phyloP scores from a whole-genome alignment of 495 filamentous ascomycete genomes.

The Oleoguttula mirabilis region DNA sequence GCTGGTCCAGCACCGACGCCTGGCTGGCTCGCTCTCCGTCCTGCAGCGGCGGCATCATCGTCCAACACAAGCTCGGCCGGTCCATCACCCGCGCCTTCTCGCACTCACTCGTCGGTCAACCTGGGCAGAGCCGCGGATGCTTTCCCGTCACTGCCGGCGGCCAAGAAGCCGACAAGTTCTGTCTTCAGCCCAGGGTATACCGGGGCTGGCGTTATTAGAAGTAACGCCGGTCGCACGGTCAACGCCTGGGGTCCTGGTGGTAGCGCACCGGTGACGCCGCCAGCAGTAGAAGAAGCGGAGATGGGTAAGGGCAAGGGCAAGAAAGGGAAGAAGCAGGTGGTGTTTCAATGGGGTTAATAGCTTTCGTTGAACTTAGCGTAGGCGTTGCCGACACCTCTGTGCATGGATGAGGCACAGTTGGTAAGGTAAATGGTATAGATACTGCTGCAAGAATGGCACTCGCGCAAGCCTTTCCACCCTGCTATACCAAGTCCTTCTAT shows the following conservation, averaged over 20 bases:
- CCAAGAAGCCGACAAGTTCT: slow-evolving; percentile 63
- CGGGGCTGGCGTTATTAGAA: slow-evolving; percentile 55
- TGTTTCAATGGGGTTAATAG: slow-evolving; percentile 43
- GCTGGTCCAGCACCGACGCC: slow-evolving; percentile 29
- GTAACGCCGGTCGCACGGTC: slow-evolving; percentile 31
- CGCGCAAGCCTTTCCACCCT: too few relatives aligned
- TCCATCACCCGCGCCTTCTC: slow-evolving; percentile 22
- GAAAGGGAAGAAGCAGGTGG: slow-evolving; percentile 68
- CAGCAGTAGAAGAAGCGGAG: slow-evolving; percentile 20
- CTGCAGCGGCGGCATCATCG: slow-evolving; percentile 11
- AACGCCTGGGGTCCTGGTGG: slow-evolving; percentile 37
- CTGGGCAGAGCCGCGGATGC: slow-evolving; percentile 34
- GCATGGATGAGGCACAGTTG: too few relatives aligned
- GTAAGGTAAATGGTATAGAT: too few relatives aligned
- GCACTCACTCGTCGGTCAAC: slow-evolving; percentile 25
- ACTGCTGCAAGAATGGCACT: too few relatives aligned
- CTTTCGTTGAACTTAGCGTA: too few relatives aligned
- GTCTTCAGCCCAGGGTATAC: slow-evolving; percentile 63
- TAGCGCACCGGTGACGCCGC: slow-evolving; percentile 22
- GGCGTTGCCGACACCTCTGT: too few relatives aligned
- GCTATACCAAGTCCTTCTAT: too few relatives aligned
- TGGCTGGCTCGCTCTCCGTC: slow-evolving; percentile 32
- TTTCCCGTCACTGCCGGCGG: slow-evolving; percentile 73
- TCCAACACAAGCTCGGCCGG: slow-evolving; percentile 9
- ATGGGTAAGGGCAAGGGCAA: slow-evolving; percentile 45